Conservation (phyloP, 2,329 filamentous ascomycete genomes). For the Trichoderma polysporum region DNA sequence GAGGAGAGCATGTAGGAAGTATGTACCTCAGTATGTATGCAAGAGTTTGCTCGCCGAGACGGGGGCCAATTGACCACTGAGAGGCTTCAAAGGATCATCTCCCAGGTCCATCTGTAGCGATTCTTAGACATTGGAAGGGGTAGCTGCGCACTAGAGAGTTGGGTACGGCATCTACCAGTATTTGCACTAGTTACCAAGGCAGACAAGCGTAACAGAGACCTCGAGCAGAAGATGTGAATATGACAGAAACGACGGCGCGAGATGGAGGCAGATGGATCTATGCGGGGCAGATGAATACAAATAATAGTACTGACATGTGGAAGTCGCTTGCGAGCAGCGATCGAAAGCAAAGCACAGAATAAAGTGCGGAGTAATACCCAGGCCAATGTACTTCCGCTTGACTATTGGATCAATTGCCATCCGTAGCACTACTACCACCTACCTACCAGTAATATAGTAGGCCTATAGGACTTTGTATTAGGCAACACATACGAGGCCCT, state of each 20-base stretch:
- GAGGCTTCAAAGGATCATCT: background rate
- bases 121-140: background rate
- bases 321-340: background rate
- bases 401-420: too few species aligned
- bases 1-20: too few species aligned
- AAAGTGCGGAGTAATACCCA: slow-evolving; percentile 12
- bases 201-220: background rate
- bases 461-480: too few species aligned
- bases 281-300: slow-evolving; percentile 10
- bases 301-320: background rate
- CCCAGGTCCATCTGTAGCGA: background rate
- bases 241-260: background rate
- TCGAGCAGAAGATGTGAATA: background rate
- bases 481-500: background rate
- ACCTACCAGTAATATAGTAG: too few species aligned
- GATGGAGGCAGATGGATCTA: slow-evolving; percentile 12
- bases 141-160: background rate
- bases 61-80: background rate
- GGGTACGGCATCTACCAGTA: background rate
- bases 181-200: background rate
- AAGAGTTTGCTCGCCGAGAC: background rate
- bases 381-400: background rate
- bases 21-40: too few species aligned
- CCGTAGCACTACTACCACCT: background rate
- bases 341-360: background rate